Evolutionary conservation across 2,329 filamentous ascomycete species (phyloP).

Genomic region (Clonostachys byssicola): DNA sequence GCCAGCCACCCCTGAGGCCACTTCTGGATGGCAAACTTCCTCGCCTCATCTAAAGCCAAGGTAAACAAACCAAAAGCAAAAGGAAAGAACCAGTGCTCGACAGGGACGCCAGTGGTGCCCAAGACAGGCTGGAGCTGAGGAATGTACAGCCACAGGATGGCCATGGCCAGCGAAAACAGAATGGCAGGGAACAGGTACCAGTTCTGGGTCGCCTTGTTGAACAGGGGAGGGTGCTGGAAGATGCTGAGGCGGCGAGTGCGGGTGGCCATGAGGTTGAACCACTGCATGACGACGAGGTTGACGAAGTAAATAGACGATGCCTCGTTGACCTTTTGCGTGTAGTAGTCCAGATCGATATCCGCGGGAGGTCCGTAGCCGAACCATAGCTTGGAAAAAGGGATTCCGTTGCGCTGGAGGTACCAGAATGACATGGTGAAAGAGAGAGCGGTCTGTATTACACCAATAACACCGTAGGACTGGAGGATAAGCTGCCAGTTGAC

Average conservation of each 20-base stretch:
- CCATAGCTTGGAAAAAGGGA: slow-evolving; percentile 63
- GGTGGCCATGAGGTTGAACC: slow-evolving; percentile 70
- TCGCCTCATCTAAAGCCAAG: slow-evolving; percentile 60
- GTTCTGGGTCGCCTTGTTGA: slow-evolving; percentile 63
- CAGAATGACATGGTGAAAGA: slow-evolving; percentile 65
- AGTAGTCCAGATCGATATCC: slow-evolving; percentile 47
- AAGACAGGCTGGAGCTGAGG: slow-evolving; percentile 59
- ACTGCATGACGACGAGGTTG: slow-evolving; percentile 78
- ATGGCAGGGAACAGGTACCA: slow-evolving; percentile 68
- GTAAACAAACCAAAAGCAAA: slow-evolving; percentile 61
- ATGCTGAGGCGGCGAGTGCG: slow-evolving; percentile 63
- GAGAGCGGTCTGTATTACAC: slow-evolving; percentile 54
- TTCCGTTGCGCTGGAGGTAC: slow-evolving; percentile 58
- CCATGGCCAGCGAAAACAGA: slow-evolving; percentile 63
- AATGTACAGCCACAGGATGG: slow-evolving; percentile 67
- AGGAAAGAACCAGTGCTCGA: slow-evolving; percentile 74
- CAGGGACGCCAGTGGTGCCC: slow-evolving; percentile 58
- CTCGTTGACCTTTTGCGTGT: slow-evolving; percentile 51
- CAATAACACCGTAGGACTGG: slow-evolving; percentile 69
- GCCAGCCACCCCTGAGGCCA: slow-evolving; percentile 54
- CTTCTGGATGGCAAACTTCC: slow-evolving; percentile 59
- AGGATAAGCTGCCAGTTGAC: slow-evolving; percentile 71
- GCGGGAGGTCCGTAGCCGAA: slow-evolving; percentile 59
- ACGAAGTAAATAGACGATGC: slow-evolving; percentile 76
- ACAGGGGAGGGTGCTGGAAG: slow-evolving; percentile 67